Percentiles rank a stretch among this genome's conserved stretches.
Evolutionary conservation across 2,329 filamentous ascomycete genomes (phyloP).

Genomic region (Talaromyces islandicus): DNA sequence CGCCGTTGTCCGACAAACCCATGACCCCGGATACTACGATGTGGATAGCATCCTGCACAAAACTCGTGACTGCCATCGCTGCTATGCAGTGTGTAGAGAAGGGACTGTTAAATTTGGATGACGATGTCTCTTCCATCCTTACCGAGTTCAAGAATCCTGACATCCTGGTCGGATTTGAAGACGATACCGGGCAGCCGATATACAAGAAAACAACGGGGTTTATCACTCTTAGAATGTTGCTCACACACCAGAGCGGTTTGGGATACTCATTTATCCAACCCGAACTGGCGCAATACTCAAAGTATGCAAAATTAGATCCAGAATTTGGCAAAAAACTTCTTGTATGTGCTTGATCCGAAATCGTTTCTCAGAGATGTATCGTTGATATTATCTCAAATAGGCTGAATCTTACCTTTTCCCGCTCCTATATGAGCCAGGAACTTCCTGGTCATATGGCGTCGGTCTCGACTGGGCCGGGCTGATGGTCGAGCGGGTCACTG

Average conservation of each 20-base stretch:
- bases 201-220: background rate
- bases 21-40: conserved; percentile 3
- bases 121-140: background rate
- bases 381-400: background rate
- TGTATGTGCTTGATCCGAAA: background rate
- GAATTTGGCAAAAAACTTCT: background rate
- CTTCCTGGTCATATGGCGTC: conserved; percentile 1
- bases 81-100: background rate
- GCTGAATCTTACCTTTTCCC: background rate
- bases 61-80: background rate
- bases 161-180: conserved; percentile 1
- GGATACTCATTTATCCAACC: background rate
- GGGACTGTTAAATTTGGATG: background rate
- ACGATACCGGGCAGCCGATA: background rate
- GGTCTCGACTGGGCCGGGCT: conserved; percentile 4
- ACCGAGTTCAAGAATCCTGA: background rate
- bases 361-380: background rate
- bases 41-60: conserved; percentile 1
- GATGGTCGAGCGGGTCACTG: conserved; percentile 2
- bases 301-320: background rate
- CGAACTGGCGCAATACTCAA: background rate
- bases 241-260: conserved; percentile 4
- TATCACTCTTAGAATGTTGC: conserved; percentile 1
- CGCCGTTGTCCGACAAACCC: background rate
- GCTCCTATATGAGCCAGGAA: conserved; percentile 3